Evolutionary conservation across 2,329 filamentous ascomycete genomes (phyloP), one percentile per base, ranked within the genome.

Genomic region (Periconia sp.): DNA sequence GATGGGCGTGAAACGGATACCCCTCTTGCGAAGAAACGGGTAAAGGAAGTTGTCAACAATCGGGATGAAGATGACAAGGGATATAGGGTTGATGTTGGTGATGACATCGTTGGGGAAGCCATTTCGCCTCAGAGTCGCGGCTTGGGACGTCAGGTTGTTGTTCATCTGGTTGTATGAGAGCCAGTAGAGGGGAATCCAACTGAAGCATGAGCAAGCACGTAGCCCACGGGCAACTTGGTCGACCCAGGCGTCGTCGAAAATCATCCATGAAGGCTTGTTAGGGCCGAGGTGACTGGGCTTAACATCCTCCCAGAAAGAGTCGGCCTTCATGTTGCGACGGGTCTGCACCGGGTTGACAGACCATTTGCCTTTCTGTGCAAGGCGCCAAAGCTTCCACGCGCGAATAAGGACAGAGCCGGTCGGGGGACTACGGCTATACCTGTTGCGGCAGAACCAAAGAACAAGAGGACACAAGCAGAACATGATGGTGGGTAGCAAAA

Each of bases 171-270:
- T 80, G 70, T 82, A 82, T 6, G 77, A 74, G 6, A 82, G 71
- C 65, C 70, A 74, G 67, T 73, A 74, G 7, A 74, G 65, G 14
- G 72, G 72, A 43, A 73, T 72, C 67, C 71, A 92, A 33, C 91
- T 88, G 59, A 83, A 68, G 55, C 70, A 72, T 41, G 69, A 72
- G 63, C 70, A 73, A 19, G 72, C 72, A 52, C 70, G 69, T 9
- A 74, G 59, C 58, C 71, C 72, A 62, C 72, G 70, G 40, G 70
- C 70, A 30, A 74, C 71, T 50, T 74, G 70, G 57, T 91, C 89
- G 33, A 93, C 89, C 89, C 89, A 93, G 49, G 84, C 84, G 61
- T 93, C 90, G 57, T 93, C 89, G 62, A 91, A 92, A 0, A 86
- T 89, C 87, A 92, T 92, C 88, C 88, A 92, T 0, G 51, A 41